Evolutionary conservation across 2,329 filamentous ascomycete genomes (phyloP).

Genomic region (Penicillium sp.): DNA sequence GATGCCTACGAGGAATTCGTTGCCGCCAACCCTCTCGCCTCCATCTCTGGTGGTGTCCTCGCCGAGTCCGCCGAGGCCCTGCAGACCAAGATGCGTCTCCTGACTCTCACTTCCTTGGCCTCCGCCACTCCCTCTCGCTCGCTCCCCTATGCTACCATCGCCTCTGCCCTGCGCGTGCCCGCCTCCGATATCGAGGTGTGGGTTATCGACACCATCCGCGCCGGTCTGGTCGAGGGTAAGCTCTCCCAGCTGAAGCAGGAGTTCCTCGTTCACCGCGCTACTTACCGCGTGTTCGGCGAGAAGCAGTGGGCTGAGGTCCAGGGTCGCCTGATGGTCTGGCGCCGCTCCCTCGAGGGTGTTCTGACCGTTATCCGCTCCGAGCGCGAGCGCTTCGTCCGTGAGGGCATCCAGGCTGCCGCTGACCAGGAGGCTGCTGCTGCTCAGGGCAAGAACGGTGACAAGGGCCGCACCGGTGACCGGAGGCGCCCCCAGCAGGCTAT

Average conservation of each 20-base stretch:
- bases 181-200: conserved; percentile 91
- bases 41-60: conserved; percentile 83
- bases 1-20: conserved; percentile 97
- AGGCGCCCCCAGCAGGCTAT: conserved; percentile 39
- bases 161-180: conserved; percentile 82
- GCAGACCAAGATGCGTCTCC: conserved; percentile 92
- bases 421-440: conserved; percentile 40
- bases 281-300: conserved; percentile 95
- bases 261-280: conserved; percentile 94
- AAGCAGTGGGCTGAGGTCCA: conserved; percentile 98
- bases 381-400: conserved; percentile 77
- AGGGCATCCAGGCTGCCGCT: conserved; percentile 66
- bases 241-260: conserved; percentile 90
- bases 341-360: conserved; percentile 78
- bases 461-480: conserved; percentile 39
- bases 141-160: conserved; percentile 85
- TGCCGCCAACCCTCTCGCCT: conserved; percentile 58
- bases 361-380: conserved; percentile 78
- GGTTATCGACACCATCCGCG: conserved; percentile 98
- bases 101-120: conserved; percentile 89
- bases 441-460: conserved; percentile 37
- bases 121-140: conserved; percentile 83
- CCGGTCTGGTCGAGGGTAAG: conserved; percentile 93
- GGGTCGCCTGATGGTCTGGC: conserved; percentile 89
- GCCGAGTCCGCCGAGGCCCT: conserved; percentile 77